Evolutionary conservation across 176 grass and related monocot genomes (phyloP).

Genomic region (Phoenix dactylifera): DNA sequence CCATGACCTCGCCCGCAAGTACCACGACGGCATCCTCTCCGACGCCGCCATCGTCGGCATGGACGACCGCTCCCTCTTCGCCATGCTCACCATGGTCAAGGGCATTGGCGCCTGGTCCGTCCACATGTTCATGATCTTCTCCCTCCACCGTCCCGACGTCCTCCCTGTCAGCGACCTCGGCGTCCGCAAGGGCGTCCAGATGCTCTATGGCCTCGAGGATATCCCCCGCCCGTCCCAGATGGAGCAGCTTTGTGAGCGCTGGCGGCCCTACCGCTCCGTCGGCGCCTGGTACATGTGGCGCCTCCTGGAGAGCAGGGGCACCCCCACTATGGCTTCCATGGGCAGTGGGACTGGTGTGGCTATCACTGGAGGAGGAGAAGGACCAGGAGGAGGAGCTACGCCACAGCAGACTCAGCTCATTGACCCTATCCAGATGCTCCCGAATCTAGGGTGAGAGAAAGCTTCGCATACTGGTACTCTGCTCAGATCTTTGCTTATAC

Average conservation of each 20-base stretch:
- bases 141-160: constrained; percentile 80
- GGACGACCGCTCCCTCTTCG: constrained; percentile 87
- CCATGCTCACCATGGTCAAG: constrained; percentile 98
- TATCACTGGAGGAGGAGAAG: too few species aligned
- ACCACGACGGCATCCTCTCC: constrained; percentile 67
- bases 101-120: constrained; percentile 93
- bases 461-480: background rate
- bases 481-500: background rate
- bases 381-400: too few species aligned
- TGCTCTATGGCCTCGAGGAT: constrained; percentile 61
- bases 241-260: constrained; percentile 78
- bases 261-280: constrained; percentile 82
- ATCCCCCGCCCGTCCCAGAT: constrained; percentile 75
- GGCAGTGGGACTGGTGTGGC: too few species aligned
- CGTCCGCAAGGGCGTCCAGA: constrained; percentile 87
- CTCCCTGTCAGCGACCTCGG: constrained; percentile 80
- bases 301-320: constrained; percentile 53
- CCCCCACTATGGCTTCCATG: constrained; percentile 12
- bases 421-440: constrained; percentile 60
- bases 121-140: constrained; percentile 99
- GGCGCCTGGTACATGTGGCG: constrained; percentile 99
- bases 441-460: constrained; percentile 34
- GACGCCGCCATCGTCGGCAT: constrained; percentile 58
- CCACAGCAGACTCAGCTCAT: constrained; percentile 33
- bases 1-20: constrained; percentile 86